Evolutionary conservation across 2,329 filamentous ascomycete genomes (phyloP).

Genomic region (Colletotrichum sp.): DNA sequence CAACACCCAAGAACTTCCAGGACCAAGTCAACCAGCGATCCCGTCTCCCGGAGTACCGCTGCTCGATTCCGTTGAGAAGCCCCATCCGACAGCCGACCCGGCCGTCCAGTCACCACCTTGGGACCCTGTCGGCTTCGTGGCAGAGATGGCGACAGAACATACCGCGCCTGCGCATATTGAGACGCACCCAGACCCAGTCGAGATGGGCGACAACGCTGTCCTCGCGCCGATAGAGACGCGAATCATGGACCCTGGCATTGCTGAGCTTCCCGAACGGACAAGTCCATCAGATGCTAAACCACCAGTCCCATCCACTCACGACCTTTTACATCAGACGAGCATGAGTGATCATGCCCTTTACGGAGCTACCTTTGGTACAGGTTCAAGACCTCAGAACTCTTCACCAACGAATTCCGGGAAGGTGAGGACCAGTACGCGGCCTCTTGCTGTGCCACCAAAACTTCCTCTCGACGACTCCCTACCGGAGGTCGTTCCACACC

Average conservation of each 20-base stretch:
- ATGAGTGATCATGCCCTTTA: constrained; percentile 15
- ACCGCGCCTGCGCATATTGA: constrained; percentile 46
- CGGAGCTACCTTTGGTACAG: constrained; percentile 20
- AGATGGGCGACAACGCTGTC: constrained; percentile 45
- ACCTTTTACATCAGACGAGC: constrained; percentile 20
- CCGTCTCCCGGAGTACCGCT: constrained; percentile 28
- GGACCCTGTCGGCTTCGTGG: constrained; percentile 48
- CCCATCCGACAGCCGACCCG: constrained; percentile 33
- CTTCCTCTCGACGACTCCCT: background rate
- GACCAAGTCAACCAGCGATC: background rate
- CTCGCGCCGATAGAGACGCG: constrained; percentile 39
- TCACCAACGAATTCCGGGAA: background rate
- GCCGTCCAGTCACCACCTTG: constrained; percentile 26
- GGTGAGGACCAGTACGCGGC: background rate
- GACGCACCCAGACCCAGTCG: constrained; percentile 47
- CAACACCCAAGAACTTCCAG: background rate
- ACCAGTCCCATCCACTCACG: background rate
- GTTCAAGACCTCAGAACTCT: constrained; percentile 3
- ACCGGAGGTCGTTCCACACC: background rate
- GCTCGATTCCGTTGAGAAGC: constrained; percentile 37
- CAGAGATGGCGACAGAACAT: constrained; percentile 52
- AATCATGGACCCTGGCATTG: constrained; percentile 28
- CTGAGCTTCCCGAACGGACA: constrained; percentile 43
- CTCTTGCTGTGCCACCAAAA: background rate
- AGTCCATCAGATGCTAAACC: constrained; percentile 31